Percentiles rank a stretch among this genome's conserved stretches.
Conservation (phyloP, 352 stramenopile species). For the Globisporangium echinulatum region DNA sequence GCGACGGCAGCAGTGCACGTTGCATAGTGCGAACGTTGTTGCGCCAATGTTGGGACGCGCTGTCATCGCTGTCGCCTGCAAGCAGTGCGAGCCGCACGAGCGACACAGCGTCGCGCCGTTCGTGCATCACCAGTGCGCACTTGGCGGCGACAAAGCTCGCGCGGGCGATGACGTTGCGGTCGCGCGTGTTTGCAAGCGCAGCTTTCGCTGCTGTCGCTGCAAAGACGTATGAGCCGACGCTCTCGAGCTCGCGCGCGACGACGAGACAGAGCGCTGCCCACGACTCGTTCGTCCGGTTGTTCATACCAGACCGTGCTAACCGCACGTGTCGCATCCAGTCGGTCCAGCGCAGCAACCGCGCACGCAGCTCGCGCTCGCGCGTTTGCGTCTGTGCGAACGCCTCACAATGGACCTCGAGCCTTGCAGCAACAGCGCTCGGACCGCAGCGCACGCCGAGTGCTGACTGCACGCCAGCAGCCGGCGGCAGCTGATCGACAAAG, state of each 20-base stretch:
- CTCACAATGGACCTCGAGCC: too few species aligned
- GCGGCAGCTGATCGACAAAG: constrained; percentile 30
- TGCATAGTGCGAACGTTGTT: constrained; percentile 29
- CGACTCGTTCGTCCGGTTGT: constrained; percentile 20
- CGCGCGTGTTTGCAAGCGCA: constrained; percentile 19
- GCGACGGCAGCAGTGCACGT: constrained; percentile 23
- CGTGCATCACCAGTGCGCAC: constrained; percentile 16
- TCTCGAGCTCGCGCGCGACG: constrained; percentile 29
- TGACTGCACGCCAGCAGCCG: constrained; percentile 27
- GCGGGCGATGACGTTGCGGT: constrained; percentile 16
- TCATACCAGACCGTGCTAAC: too few species aligned
- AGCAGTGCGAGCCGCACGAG: constrained; percentile 25
- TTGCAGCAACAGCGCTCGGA: too few species aligned
- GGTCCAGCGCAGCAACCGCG: constrained; percentile 19
- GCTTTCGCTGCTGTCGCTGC: constrained; percentile 19
- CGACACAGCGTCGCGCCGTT: constrained; percentile 11
- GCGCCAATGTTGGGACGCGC: constrained; percentile 6
- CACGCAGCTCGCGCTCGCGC: not conserved
- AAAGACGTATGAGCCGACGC: constrained; percentile 30
- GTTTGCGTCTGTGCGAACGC: too few species aligned
- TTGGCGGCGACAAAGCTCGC: constrained; percentile 25
- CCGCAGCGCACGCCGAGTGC: constrained; percentile 25
- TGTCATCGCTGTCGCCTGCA: not conserved
- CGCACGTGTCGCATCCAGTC: constrained; percentile 25
- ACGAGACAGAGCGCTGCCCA: constrained; percentile 36